Conservation (phyloP, 108 stramenopile species). For the Fistulifera pelliculosa region DNA sequence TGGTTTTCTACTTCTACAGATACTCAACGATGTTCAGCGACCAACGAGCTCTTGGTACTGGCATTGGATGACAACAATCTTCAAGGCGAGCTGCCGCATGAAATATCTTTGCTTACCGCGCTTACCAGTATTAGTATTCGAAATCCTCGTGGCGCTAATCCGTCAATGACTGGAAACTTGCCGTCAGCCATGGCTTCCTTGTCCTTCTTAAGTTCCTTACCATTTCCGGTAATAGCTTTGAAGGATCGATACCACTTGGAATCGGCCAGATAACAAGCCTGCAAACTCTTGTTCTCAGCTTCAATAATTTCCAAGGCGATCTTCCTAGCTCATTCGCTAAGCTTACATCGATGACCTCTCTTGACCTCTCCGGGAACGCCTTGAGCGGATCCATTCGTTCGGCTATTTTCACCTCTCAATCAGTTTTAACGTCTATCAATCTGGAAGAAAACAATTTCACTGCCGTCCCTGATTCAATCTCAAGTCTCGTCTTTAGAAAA, state of each 20-base stretch:
- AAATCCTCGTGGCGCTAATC: background rate
- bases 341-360: conserved; percentile 1
- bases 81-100: conserved; percentile 20
- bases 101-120: conserved; percentile 19
- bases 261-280: background rate
- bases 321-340: background rate
- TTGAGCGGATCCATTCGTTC: conserved; percentile 42
- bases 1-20: conserved; percentile 15
- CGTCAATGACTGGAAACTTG: background rate
- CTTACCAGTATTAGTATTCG: conserved; percentile 9
- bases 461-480: conserved; percentile 17
- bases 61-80: conserved; percentile 37
- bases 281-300: background rate
- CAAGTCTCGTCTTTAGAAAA: conserved; percentile 4
- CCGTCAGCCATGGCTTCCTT: no score
- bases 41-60: conserved; percentile 5
- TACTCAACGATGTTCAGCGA: no score
- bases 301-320: background rate
- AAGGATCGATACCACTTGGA: background rate
- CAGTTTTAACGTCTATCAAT: no score
- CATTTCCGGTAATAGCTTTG: conserved; percentile 2
- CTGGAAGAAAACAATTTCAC: no score
- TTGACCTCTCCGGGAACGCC: conserved; percentile 34
- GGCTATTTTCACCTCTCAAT: background rate
- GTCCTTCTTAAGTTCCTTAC: no score